Conservation (phyloP, 148 eudicot species). For the Vaccinium corymbosum region DNA sequence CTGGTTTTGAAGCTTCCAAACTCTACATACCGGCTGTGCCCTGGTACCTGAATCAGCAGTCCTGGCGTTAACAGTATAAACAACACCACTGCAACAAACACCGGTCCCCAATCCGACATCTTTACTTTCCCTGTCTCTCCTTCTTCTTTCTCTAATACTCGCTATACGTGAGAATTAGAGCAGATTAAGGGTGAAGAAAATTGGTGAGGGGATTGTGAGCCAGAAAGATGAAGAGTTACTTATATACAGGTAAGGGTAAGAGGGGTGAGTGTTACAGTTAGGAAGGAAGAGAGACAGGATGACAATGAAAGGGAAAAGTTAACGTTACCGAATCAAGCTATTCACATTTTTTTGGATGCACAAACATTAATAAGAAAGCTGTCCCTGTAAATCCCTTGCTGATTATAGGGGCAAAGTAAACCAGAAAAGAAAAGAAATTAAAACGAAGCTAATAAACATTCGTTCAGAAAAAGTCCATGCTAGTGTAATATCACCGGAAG, state of each 20-base stretch:
- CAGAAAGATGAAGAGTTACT: not conserved
- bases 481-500: not conserved
- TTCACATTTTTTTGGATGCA: not conserved
- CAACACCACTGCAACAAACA: slow-evolving; percentile 30
- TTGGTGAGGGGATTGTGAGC: not conserved
- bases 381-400: not conserved
- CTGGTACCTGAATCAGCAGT: slow-evolving; percentile 28
- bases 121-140: not conserved
- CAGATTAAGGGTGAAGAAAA: not conserved
- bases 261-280: not conserved
- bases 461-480: not conserved
- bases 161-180: not conserved
- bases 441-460: not conserved
- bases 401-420: not conserved
- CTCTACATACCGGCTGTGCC: slow-evolving; percentile 21
- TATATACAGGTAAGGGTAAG: not conserved
- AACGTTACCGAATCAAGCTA: not conserved
- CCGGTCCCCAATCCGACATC: slow-evolving; percentile 38
- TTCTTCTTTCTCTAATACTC: not conserved
- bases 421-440: not conserved
- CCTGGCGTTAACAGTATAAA: slow-evolving; percentile 28
- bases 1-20: slow-evolving; percentile 28
- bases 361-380: too few species aligned
- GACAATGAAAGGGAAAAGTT: not conserved
- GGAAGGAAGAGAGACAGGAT: too few species aligned